phyloP scores from a whole-genome alignment of 2,329 filamentous ascomycete genomes.

The Alternaria triticimaculans region DNA sequence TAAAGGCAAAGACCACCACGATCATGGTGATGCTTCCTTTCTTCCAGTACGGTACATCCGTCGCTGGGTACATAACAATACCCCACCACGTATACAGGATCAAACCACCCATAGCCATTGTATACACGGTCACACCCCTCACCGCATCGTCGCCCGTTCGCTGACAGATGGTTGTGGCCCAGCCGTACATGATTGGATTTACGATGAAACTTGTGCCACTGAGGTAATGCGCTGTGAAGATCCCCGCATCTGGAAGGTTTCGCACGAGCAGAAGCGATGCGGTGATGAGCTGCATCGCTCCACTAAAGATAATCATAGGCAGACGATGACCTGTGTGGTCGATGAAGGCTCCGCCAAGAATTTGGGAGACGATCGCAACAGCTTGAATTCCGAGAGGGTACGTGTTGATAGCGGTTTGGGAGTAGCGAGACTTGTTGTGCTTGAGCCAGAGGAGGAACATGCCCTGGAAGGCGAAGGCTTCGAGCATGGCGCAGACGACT shows the following conservation, averaged over 20 bases:
- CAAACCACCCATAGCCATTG: conserved; percentile 48
- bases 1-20: conserved; percentile 27
- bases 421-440: conserved; percentile 22
- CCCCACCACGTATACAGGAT: conserved; percentile 56
- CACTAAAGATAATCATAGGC: conserved; percentile 43
- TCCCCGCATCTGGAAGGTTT: conserved; percentile 36
- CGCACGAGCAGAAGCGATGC: conserved; percentile 42
- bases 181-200: conserved; percentile 48
- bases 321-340: conserved; percentile 43
- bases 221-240: conserved; percentile 48
- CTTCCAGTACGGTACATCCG: conserved; percentile 52
- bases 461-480: conserved; percentile 39
- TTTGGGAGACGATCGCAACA: conserved; percentile 59
- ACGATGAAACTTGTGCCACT: conserved; percentile 48
- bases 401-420: conserved; percentile 60
- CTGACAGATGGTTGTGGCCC: conserved; percentile 48
- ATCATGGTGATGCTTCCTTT: conserved; percentile 49
- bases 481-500: conserved; percentile 39
- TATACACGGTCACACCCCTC: conserved; percentile 48
- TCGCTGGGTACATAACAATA: conserved; percentile 52
- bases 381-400: conserved; percentile 65
- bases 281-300: conserved; percentile 40
- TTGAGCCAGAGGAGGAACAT: conserved; percentile 32
- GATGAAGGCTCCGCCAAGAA: conserved; percentile 45
- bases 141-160: conserved; percentile 51